phyloP scores from a whole-genome alignment of 2,329 filamentous ascomycete species.

The Sporothrix brunneoviolacea region DNA sequence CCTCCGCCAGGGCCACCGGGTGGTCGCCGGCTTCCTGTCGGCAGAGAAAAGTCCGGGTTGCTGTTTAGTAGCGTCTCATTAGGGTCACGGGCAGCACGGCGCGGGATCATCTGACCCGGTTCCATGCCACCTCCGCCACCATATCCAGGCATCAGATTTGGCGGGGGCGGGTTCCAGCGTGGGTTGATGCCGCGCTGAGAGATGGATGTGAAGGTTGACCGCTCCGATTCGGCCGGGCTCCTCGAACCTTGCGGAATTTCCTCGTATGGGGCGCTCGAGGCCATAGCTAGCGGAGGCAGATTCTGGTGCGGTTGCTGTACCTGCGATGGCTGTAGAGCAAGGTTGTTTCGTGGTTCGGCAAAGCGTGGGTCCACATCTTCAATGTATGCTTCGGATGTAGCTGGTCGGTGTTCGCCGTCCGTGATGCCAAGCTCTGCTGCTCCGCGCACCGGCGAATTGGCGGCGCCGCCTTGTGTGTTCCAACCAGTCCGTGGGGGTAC shows the following conservation, averaged over 20 bases:
- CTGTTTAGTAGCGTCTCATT: conserved; percentile 68
- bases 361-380: conserved; percentile 93
- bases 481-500: conserved; percentile 51
- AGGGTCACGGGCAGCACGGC: conserved; percentile 45
- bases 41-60: conserved; percentile 82
- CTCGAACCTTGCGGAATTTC: conserved; percentile 43
- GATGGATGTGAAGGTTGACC: conserved; percentile 82
- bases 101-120: conserved; percentile 18
- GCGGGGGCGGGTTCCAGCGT: conserved; percentile 63
- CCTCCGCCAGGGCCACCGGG: conserved; percentile 13
- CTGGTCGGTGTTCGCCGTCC: conserved; percentile 22
- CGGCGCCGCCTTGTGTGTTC: conserved; percentile 33
- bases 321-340: conserved; percentile 21
- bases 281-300: not conserved
- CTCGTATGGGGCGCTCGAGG: conserved; percentile 25
- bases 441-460: conserved; percentile 11
- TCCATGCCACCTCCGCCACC: conserved; percentile 18
- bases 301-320: conserved; percentile 20
- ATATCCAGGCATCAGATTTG: conserved; percentile 35
- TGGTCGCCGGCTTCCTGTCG: conserved; percentile 27
- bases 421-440: conserved; percentile 21
- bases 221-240: conserved; percentile 71
- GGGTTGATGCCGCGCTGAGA: conserved; percentile 85
- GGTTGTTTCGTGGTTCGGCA: conserved; percentile 38
- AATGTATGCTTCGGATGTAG: conserved; percentile 53